Conservation (phyloP, 1,284 basidiomycete species). For the Vanrija humicola region DNA sequence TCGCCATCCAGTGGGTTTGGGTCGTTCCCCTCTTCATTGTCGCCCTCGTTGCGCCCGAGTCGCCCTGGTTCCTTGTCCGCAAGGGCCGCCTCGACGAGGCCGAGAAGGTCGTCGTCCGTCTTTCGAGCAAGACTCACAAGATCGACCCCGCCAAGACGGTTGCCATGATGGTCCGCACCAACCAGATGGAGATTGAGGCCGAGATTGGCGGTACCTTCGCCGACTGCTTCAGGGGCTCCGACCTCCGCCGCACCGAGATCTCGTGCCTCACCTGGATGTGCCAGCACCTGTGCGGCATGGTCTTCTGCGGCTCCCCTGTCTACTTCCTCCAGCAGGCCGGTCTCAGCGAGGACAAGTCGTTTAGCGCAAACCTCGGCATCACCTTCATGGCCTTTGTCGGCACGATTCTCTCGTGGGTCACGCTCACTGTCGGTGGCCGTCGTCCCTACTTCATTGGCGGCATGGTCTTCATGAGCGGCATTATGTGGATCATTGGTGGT, state of each 20-base stretch:
- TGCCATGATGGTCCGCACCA: slow-evolving; percentile 46
- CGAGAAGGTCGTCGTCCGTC: slow-evolving; percentile 15
- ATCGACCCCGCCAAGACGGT: slow-evolving; percentile 32
- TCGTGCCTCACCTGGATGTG: slow-evolving; percentile 42
- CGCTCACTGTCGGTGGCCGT: slow-evolving; percentile 40
- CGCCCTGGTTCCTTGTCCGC: slow-evolving; percentile 37
- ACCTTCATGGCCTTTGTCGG: slow-evolving; percentile 47
- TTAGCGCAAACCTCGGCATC: slow-evolving; percentile 38
- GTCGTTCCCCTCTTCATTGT: slow-evolving; percentile 28
- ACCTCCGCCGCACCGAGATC: slow-evolving; percentile 51
- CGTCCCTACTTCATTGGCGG: slow-evolving; percentile 52
- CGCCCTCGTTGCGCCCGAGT: slow-evolving; percentile 27
- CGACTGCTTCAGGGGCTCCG: slow-evolving; percentile 49
- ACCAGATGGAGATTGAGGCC: slow-evolving; percentile 27
- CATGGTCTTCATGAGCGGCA: slow-evolving; percentile 42
- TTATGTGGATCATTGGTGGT: slow-evolving; percentile 50
- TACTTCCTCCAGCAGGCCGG: slow-evolving; percentile 29
- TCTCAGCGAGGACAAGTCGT: slow-evolving; percentile 27
- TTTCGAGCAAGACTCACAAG: slow-evolving; percentile 13
- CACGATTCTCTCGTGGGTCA: slow-evolving; percentile 46
- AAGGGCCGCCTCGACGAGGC: slow-evolving; percentile 28
- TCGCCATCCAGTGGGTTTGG: slow-evolving; percentile 44
- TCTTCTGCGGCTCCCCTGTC: slow-evolving; percentile 32
- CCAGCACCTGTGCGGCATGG: slow-evolving; percentile 42
- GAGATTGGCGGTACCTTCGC: slow-evolving; percentile 26